These are phyloP conservation scores for Talaromyces sp. DNA, from an alignment of 2,329 filamentous ascomycete genomes.

Conservation along the genomic window DNA sequence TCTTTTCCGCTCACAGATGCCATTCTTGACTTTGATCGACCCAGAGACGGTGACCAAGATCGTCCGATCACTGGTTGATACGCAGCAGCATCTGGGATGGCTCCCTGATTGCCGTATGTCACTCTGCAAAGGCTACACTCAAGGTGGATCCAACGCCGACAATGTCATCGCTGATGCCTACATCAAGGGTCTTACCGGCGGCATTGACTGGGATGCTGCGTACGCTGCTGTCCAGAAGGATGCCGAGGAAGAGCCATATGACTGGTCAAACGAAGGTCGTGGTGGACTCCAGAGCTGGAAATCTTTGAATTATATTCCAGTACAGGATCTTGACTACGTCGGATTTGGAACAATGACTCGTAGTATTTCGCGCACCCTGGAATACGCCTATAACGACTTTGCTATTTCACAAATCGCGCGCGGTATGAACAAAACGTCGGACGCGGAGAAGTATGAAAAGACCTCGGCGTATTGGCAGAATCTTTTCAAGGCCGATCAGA, in stretches of 20 bases:
- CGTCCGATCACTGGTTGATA: slow-evolving; percentile 32
- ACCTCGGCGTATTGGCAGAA: slow-evolving; percentile 62
- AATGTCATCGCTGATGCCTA: slow-evolving; percentile 64
- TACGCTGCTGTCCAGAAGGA: slow-evolving; percentile 69
- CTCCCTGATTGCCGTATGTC: slow-evolving; percentile 35
- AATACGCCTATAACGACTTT: slow-evolving; percentile 75
- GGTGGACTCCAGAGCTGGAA: slow-evolving; percentile 72
- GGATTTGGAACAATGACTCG: slow-evolving; percentile 68
- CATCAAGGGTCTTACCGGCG: slow-evolving; percentile 60
- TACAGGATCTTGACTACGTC: slow-evolving; percentile 63
- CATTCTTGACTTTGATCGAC: slow-evolving; percentile 32
- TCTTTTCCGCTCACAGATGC: slow-evolving; percentile 53
- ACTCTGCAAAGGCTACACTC: slow-evolving; percentile 54
- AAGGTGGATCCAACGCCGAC: slow-evolving; percentile 70
- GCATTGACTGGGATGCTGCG: slow-evolving; percentile 64
- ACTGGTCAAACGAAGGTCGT: slow-evolving; percentile 67
- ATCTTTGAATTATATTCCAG: slow-evolving; percentile 64
- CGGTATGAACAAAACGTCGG: slow-evolving; percentile 52
- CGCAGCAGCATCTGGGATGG: slow-evolving; percentile 33
- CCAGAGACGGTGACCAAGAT: slow-evolving; percentile 29
- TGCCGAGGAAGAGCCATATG: slow-evolving; percentile 64
- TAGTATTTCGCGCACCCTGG: slow-evolving; percentile 67
- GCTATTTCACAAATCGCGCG: slow-evolving; percentile 60
- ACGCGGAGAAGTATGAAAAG: slow-evolving; percentile 42
- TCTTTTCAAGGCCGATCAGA: slow-evolving; percentile 61